phyloP scores from a whole-genome alignment of 2,329 filamentous ascomycete genomes.

The Tolypocladium ovalisporum region DNA sequence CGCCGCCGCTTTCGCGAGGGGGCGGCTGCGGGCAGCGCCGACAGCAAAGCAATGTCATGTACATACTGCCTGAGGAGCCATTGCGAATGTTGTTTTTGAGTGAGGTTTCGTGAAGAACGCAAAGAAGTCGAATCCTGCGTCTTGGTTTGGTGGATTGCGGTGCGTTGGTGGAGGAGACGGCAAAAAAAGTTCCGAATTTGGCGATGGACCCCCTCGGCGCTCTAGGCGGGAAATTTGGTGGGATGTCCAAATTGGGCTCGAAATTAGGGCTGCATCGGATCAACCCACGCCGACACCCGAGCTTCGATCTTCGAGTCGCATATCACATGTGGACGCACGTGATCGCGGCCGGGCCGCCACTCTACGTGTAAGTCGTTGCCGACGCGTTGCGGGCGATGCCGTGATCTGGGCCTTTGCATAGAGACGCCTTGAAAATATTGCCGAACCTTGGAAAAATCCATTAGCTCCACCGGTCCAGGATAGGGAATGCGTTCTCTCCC shows the following conservation, averaged over 20 bases:
- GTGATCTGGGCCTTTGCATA: too few relatives aligned
- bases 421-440: too few relatives aligned
- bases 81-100: conserved; percentile 39
- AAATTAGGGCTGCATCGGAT: conserved; percentile 23
- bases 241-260: conserved; percentile 10
- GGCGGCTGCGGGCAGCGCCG: conserved; percentile 34
- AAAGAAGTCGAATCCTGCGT: conserved; percentile 79
- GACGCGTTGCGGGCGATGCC: too few relatives aligned
- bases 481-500: too few relatives aligned
- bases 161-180: conserved; percentile 6
- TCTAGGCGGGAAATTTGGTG: conserved; percentile 14
- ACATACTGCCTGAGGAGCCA: conserved; percentile 88
- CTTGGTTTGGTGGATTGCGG: conserved; percentile 19
- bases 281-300: conserved; percentile 1
- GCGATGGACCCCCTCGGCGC: conserved; percentile 1
- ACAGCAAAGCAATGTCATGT: conserved; percentile 86
- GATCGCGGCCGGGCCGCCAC: not conserved
- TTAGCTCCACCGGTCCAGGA: too few relatives aligned
- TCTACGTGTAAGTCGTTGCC: not conserved
- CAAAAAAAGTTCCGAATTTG: conserved; percentile 1
- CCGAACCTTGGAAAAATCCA: too few relatives aligned
- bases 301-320: rapidly evolving
- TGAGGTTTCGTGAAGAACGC: conserved; percentile 31
- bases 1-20: not conserved
- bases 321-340: not conserved